These are phyloP conservation scores for Colletotrichum neosansevieriae DNA, from an alignment of 2,329 filamentous ascomycete species.

Conservation along the genomic window DNA sequence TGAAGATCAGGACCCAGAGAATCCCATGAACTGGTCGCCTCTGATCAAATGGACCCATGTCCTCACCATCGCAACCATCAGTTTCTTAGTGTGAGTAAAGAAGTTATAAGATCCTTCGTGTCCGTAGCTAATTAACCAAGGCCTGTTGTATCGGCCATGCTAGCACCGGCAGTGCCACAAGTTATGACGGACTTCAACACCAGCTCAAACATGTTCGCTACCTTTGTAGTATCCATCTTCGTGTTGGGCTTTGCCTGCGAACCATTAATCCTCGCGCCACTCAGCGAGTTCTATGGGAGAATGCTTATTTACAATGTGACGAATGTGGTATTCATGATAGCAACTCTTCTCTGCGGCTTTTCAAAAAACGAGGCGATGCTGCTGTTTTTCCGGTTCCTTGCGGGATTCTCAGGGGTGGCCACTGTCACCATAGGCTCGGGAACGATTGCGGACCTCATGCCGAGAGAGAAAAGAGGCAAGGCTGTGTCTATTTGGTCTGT, in stretches of 20 bases:
- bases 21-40: constrained; percentile 64
- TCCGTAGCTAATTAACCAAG: neutral
- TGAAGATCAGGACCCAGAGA: constrained; percentile 58
- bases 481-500: constrained; percentile 56
- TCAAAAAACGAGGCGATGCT: constrained; percentile 62
- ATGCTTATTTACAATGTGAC: constrained; percentile 52
- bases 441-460: constrained; percentile 27
- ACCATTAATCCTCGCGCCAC: constrained; percentile 56
- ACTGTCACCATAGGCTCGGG: constrained; percentile 63
- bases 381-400: constrained; percentile 70
- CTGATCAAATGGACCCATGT: constrained; percentile 55
- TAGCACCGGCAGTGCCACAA: constrained; percentile 74
- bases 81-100: constrained; percentile 47
- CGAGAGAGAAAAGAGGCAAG: constrained; percentile 49
- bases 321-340: constrained; percentile 49
- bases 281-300: constrained; percentile 56
- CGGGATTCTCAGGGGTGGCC: constrained; percentile 71
- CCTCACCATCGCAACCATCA: constrained; percentile 60
- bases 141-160: constrained; percentile 60
- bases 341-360: constrained; percentile 61
- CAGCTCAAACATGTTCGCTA: constrained; percentile 65
- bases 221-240: constrained; percentile 57
- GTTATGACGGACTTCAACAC: constrained; percentile 72
- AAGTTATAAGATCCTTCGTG: constrained; percentile 56
- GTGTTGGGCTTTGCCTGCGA: constrained; percentile 55